phyloP scores from a whole-genome alignment of 257 asterid species.

The Fraxinus cuspidata region DNA sequence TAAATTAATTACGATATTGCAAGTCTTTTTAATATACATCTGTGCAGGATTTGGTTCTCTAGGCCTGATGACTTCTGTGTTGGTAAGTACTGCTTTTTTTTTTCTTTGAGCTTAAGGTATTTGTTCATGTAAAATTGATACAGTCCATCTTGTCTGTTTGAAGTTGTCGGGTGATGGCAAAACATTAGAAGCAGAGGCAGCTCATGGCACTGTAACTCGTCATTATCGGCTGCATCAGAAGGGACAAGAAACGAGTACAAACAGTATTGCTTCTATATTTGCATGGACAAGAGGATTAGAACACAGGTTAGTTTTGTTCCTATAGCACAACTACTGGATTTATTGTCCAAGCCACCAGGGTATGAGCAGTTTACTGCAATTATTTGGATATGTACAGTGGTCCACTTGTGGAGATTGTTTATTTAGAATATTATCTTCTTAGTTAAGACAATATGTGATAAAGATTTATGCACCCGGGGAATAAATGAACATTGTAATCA shows the following conservation, averaged over 20 bases:
- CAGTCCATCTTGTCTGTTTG: constrained; percentile 14
- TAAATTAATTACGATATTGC: neutral
- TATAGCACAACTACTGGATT: neutral
- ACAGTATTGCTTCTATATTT: constrained; percentile 90
- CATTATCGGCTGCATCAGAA: constrained; percentile 84
- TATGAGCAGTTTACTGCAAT: constrained; percentile 11
- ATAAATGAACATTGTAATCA: neutral
- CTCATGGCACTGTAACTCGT: constrained; percentile 95
- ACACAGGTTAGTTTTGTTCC: constrained; percentile 56
- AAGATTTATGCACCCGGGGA: neutral
- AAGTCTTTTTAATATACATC: neutral
- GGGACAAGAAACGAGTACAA: constrained; percentile 96
- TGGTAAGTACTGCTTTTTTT: constrained; percentile 46
- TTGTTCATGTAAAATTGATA: constrained; percentile 1
- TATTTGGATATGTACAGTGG: constrained; percentile 4
- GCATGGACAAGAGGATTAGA: constrained; percentile 92
- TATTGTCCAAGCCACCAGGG: neutral
- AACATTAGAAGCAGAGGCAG: constrained; percentile 94
- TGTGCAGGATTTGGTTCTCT: constrained; percentile 88
- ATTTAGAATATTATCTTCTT: neutral
- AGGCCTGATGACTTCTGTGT: constrained; percentile 87
- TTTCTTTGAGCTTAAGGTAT: neutral
- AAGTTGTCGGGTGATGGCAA: constrained; percentile 93
- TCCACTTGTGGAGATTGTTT: neutral
- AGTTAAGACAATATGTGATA: neutral